Evolutionary conservation across 2,329 filamentous ascomycete genomes (phyloP).

Genomic region (Alternaria consortialis): DNA sequence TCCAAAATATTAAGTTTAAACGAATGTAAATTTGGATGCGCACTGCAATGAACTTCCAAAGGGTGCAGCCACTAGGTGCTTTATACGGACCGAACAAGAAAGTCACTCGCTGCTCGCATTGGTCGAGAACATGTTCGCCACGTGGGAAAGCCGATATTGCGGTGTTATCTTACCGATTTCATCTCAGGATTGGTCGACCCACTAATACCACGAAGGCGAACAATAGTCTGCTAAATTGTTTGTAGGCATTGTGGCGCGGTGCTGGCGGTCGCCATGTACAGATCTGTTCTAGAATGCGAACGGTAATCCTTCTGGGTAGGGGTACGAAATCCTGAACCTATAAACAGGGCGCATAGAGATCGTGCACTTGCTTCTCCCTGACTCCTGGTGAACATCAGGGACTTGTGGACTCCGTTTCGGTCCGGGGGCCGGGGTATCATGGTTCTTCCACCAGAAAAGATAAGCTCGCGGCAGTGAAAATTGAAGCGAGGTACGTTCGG

Average conservation of each 20-base stretch:
- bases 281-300: conserved; percentile 8
- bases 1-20: conserved; percentile 21
- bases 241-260: conserved; percentile 10
- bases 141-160: conserved; percentile 23
- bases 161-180: conserved; percentile 15
- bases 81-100: conserved; percentile 27
- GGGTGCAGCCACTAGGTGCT: conserved; percentile 20
- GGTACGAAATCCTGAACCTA: not conserved
- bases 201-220: conserved; percentile 4
- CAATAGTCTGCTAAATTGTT: conserved; percentile 9
- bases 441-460: conserved; percentile 1
- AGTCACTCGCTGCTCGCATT: conserved; percentile 17
- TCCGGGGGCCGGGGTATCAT: not conserved
- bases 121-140: conserved; percentile 19
- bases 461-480: not conserved
- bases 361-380: not conserved
- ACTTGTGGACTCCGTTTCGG: conserved; percentile 2
- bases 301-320: conserved; percentile 1
- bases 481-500: not conserved
- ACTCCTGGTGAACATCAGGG: conserved; percentile 16
- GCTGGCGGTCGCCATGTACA: not conserved
- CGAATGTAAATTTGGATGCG: conserved; percentile 21
- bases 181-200: not conserved
- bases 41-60: conserved; percentile 8
- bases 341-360: conserved; percentile 1